Evolutionary conservation across 805 yeast species (phyloP).

Genomic region (Wickerhamiella nectarea): DNA sequence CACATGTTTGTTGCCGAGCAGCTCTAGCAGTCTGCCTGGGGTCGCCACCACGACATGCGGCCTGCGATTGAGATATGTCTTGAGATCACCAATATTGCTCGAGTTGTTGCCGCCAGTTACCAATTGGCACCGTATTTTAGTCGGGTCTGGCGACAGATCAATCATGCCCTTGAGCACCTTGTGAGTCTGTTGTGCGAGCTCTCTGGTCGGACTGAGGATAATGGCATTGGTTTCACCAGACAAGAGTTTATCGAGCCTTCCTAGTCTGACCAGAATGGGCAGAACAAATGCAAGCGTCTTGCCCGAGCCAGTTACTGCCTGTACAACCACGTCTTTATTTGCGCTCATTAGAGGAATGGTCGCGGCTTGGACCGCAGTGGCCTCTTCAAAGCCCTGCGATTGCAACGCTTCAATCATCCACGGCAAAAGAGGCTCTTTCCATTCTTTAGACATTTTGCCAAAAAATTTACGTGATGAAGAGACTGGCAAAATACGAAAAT

Average conservation of each 20-base stretch:
- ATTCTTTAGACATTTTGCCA: slow-evolving; percentile 10
- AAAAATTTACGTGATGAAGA: slow-evolving; percentile 2
- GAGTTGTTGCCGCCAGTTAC: slow-evolving; percentile 30
- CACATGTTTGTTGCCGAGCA: slow-evolving; percentile 43
- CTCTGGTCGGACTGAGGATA: slow-evolving; percentile 57
- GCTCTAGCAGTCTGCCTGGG: slow-evolving; percentile 78
- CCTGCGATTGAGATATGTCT: slow-evolving; percentile 35
- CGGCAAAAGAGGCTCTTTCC: slow-evolving; percentile 20
- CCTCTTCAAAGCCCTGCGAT: slow-evolving; percentile 59
- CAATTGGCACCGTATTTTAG: slow-evolving; percentile 24
- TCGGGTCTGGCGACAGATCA: slow-evolving; percentile 28
- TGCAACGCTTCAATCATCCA: slow-evolving; percentile 42
- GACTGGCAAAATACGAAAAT: slow-evolving; percentile 7
- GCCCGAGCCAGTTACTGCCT: slow-evolving; percentile 98
- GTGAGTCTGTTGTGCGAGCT: slow-evolving; percentile 41
- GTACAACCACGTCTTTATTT: slow-evolving; percentile 90
- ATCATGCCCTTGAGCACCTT: slow-evolving; percentile 49
- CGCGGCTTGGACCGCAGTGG: slow-evolving; percentile 98
- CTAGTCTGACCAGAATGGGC: slow-evolving; percentile 40
- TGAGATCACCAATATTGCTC: slow-evolving; percentile 49
- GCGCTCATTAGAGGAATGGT: slow-evolving; percentile 72
- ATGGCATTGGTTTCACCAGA: slow-evolving; percentile 59
- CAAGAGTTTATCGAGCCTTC: slow-evolving; percentile 22
- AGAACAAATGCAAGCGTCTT: slow-evolving; percentile 83
- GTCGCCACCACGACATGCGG: slow-evolving; percentile 82